These are phyloP conservation scores for Agaricus subrufescens DNA, from an alignment of 768 basidiomycete genomes.

Conservation along the genomic window DNA sequence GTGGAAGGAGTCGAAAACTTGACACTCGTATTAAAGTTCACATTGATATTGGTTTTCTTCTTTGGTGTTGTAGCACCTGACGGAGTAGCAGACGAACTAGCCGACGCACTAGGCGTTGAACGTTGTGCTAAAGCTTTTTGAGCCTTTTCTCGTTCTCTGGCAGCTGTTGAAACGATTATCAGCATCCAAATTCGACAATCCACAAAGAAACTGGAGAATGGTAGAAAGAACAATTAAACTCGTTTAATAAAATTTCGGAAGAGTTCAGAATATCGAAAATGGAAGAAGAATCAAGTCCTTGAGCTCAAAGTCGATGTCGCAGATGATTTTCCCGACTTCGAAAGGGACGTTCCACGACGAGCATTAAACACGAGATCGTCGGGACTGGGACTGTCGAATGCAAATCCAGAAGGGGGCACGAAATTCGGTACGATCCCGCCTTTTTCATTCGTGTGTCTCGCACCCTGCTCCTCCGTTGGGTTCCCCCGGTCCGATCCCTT, in stretches of 20 bases:
- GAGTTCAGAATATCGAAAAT: background rate
- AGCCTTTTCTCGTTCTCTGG: slow-evolving; percentile 76
- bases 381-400: slow-evolving; percentile 84
- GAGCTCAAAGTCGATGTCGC: slow-evolving; percentile 15
- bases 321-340: slow-evolving; percentile 15
- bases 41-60: slow-evolving; percentile 35
- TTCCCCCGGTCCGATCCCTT: slow-evolving; percentile 26
- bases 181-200: slow-evolving; percentile 26
- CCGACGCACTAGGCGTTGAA: slow-evolving; percentile 33
- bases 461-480: slow-evolving; percentile 16
- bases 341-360: slow-evolving; percentile 58
- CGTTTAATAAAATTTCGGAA: no score
- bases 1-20: slow-evolving; percentile 38
- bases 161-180: slow-evolving; percentile 49
- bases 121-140: slow-evolving; percentile 52
- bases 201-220: slow-evolving; percentile 12
- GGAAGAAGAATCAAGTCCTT: slow-evolving; percentile 12
- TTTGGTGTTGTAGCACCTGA: slow-evolving; percentile 29
- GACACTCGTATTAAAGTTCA: slow-evolving; percentile 19
- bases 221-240: slow-evolving; percentile 13
- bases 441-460: background rate
- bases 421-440: slow-evolving; percentile 29
- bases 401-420: slow-evolving; percentile 38
- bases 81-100: slow-evolving; percentile 43
- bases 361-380: slow-evolving; percentile 86